Evolutionary conservation across 768 basidiomycete species (phyloP).

Genomic region (Termitomyces sp.): DNA sequence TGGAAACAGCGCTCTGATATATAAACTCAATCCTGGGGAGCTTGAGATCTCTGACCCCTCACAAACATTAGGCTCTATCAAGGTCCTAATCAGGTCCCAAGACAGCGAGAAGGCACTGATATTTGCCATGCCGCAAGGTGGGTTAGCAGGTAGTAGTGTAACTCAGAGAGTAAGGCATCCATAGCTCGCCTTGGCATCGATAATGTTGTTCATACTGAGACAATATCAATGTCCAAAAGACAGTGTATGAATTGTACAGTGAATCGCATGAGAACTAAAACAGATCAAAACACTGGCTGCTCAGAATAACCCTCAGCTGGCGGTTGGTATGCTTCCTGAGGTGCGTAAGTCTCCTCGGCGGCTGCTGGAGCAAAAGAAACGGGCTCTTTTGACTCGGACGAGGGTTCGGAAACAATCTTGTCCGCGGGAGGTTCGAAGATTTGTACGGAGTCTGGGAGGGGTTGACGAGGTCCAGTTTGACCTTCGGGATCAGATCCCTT

Average conservation of each 20-base stretch:
- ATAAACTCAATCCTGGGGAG: slow-evolving; percentile 30
- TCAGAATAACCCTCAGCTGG: slow-evolving; percentile 30
- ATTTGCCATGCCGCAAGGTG: slow-evolving; percentile 41
- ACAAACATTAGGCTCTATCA: slow-evolving; percentile 36
- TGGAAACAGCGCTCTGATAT: slow-evolving; percentile 39
- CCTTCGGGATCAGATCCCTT: slow-evolving; percentile 95
- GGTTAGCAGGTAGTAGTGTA: slow-evolving; percentile 45
- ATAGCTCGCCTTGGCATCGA: background rate
- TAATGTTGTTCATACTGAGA: background rate
- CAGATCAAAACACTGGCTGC: slow-evolving; percentile 55
- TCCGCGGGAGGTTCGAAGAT: slow-evolving; percentile 87
- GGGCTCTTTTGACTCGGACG: slow-evolving; percentile 84
- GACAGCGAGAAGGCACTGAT: slow-evolving; percentile 22
- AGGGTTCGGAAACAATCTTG: slow-evolving; percentile 84
- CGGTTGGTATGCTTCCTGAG: slow-evolving; percentile 39
- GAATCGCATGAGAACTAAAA: slow-evolving; percentile 3
- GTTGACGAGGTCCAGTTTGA: slow-evolving; percentile 80
- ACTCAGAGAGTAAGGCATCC: slow-evolving; percentile 10
- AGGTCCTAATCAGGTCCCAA: slow-evolving; percentile 27
- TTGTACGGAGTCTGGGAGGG: slow-evolving; percentile 91
- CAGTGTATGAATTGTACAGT: background rate
- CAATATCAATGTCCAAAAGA: background rate
- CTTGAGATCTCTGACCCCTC: slow-evolving; percentile 64
- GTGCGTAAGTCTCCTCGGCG: slow-evolving; percentile 44
- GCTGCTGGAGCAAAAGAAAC: slow-evolving; percentile 42